These are phyloP conservation scores for Coemansia sp. DNA, from an alignment of 371 early-diverging fungal genomes.

Conservation along the genomic window DNA sequence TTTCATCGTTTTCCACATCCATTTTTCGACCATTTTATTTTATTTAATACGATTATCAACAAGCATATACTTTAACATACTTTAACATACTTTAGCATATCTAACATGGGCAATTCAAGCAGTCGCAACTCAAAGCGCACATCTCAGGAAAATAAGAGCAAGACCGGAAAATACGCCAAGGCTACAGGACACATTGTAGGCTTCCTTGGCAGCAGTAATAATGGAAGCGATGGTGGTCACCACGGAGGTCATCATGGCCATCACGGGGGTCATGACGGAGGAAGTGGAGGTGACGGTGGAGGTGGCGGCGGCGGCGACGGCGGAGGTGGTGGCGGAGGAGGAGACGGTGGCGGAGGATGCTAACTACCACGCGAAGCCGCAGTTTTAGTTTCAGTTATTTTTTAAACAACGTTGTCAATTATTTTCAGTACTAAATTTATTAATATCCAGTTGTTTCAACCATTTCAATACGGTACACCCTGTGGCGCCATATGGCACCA, in stretches of 20 bases:
- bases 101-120: not conserved
- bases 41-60: not conserved
- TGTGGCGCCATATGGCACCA: no score
- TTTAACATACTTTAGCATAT: no score
- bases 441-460: no score
- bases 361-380: not conserved
- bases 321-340: slow-evolving; percentile 9
- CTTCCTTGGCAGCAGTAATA: not conserved
- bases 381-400: no score
- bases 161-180: not conserved
- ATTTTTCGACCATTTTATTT: not conserved
- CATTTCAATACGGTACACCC: no score
- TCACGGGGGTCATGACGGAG: not conserved
- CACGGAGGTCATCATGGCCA: not conserved
- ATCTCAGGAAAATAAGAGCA: not conserved
- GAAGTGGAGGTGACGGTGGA: not conserved
- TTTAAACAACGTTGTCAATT: no score
- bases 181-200: not conserved
- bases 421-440: no score
- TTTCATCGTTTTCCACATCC: not conserved
- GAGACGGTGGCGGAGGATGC: not conserved
- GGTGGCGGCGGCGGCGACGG: slow-evolving; percentile 7
- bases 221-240: not conserved
- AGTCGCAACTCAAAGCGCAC: not conserved
- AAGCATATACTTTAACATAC: no score